Base-by-base conservation (phyloP, 192 early-diverging fungal species). In the Powellomyces hirtus region DNA sequence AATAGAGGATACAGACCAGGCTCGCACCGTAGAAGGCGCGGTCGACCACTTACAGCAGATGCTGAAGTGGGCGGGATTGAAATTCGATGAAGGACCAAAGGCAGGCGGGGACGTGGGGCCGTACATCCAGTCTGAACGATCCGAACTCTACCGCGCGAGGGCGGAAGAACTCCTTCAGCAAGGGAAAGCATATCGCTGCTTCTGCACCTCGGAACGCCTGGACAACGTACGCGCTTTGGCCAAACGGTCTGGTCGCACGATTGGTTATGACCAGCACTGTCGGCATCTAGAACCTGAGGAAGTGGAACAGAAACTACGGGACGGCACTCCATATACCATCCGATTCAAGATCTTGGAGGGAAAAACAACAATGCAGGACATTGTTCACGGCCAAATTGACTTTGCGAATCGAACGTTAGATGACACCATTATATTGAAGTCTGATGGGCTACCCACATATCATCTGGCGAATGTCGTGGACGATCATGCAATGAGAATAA, bases 381-480 rank as follows among this genome's bases (percentile, higher is more conserved):
- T 86, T 34, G 90, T 96, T 4, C 86, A 94, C 64, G 92, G 91
- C 18, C 65, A 73, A 7, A 78, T 96, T 60, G 75, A 83, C 34
- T 89, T 98, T 49, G 61, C 73, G 0, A 86, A 91, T 57, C 82
- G 81, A 37, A 80, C 81, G 6, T 79, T 97, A 26, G 95, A 98
- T 56, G 95, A 98, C 78, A 83, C 87, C 8, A 88, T 98, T 50
- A 64, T 98, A 13, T 77, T 98, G 46, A 98, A 98, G 69, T 91
- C 91, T 64, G 94, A 96, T 70, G 95, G 95, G 2, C 83, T 83
- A 58, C 91, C 95, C 4, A 98, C 95, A 0, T 98, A 98, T 70
- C 95, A 98, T 65, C 79, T 98, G 37, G 95, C 95, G 0, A 95
- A 94, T 68, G 95, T 98, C 0, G 90, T 96, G 0, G 95, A 98